Base-by-base conservation (phyloP, 331 rosid species). In the Erythrophleum ivorense region DNA sequence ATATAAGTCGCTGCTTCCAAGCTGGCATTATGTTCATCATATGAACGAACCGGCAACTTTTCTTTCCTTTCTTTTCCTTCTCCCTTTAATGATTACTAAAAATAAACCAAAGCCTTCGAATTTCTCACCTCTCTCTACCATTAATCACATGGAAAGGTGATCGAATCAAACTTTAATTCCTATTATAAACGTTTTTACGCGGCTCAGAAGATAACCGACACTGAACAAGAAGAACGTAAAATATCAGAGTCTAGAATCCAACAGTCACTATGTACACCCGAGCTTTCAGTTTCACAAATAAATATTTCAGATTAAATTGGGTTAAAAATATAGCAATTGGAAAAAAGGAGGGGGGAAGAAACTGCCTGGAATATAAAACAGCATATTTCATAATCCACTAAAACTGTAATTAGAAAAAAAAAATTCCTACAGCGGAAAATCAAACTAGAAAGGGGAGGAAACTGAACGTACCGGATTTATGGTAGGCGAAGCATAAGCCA, bases 401-500 rank as follows among this genome's bases (percentile, higher is more conserved):
- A 82, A 82, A 75, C 55, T 31, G 54, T 45, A 69, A 64, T 50
- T 33, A 2, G 7, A 7, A 9, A 4, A 21, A 41, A 59, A 1
- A 12, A 36, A 64, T 40, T 50, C 18, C 14, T 10, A 13, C 19
- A 77, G 14, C 40, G 40, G 46, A 73, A 40, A 16, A 50, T 16
- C n/a, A 53, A 78, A 36, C 3, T 18, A 38, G 6, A n/a, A 63
- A 64, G 19, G 36, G 10, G 3, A 65, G 8, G 15, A 14, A 15
- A 62, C 31, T 50, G 62, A 31, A 80, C 88, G 69, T 74, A 94
- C 98, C 87, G 88, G 82, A 71, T 82, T 86, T 45, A 85, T 41
- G 73, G 96, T 86, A 82, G 93, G 81, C 2, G 85, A 87, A 29
- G 88, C 94, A 84, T 80, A 68, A 66, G 81, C 70, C 72, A 91